These are phyloP conservation scores for Smallanthus sonchifolius DNA, from an alignment of 129 eudicot species.

Conservation along the genomic window DNA sequence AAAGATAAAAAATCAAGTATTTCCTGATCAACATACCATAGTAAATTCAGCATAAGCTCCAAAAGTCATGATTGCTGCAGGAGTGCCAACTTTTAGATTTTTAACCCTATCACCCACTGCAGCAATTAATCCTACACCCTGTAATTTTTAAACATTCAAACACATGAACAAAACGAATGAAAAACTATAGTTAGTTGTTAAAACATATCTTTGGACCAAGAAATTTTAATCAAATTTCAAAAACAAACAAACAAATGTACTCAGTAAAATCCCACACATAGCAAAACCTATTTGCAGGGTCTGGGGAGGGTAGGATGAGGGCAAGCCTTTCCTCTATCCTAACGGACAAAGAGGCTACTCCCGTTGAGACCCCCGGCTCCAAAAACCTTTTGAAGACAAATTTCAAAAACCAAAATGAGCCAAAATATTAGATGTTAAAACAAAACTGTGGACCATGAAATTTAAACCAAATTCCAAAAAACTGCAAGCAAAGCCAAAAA, in stretches of 20 bases:
- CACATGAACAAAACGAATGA: not conserved
- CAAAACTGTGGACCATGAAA: too few species aligned
- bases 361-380: too few species aligned
- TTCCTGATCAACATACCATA: slow-evolving; percentile 41
- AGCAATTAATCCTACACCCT: slow-evolving; percentile 95
- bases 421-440: not conserved
- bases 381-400: not conserved
- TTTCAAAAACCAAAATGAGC: not conserved
- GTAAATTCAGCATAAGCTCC: slow-evolving; percentile 90
- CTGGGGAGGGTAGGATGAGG: too few species aligned
- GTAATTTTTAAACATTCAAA: slow-evolving; percentile 18
- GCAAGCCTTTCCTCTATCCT: too few species aligned
- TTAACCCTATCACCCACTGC: slow-evolving; percentile 81
- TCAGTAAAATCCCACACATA: too few species aligned
- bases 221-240: not conserved
- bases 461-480: too few species aligned
- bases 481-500: too few species aligned
- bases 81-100: slow-evolving; percentile 66
- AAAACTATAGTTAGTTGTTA: not conserved
- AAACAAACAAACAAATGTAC: too few species aligned
- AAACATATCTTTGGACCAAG: not conserved
- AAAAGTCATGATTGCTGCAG: slow-evolving; percentile 89
- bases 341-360: too few species aligned
- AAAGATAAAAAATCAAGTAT: not conserved
- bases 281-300: too few species aligned